These are phyloP conservation scores for Emmonsiellopsis sp. DNA, from an alignment of 2,329 filamentous ascomycete species.

Conservation along the genomic window DNA sequence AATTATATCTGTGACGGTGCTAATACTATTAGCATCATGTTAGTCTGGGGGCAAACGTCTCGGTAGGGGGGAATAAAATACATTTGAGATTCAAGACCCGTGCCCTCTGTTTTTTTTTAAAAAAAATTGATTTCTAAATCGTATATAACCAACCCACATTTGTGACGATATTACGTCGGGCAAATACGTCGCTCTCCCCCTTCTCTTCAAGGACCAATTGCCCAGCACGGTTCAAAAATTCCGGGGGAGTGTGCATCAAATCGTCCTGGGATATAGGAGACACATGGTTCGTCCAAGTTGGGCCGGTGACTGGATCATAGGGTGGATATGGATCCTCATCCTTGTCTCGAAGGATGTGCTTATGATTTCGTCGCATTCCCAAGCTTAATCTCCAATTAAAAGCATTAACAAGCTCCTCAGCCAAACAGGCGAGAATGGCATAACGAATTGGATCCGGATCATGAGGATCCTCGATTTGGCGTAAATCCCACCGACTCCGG, in stretches of 20 bases:
- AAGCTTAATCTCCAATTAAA: constrained; percentile 20
- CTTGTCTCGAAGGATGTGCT: constrained; percentile 12
- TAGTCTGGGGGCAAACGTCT: too few relatives aligned
- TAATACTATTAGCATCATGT: neutral
- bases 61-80: too few relatives aligned
- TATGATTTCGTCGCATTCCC: constrained; percentile 14
- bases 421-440: constrained; percentile 19
- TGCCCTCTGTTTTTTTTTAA: neutral
- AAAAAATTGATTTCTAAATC: constrained; percentile 9
- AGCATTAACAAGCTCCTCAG: constrained; percentile 17
- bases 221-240: constrained; percentile 5
- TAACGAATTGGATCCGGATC: constrained; percentile 21
- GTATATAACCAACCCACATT: constrained; percentile 15
- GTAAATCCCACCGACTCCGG: constrained; percentile 14
- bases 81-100: too few relatives aligned
- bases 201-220: constrained; percentile 12
- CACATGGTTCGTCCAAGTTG: constrained; percentile 15
- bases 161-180: constrained; percentile 14
- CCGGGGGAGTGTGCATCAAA: constrained; percentile 4
- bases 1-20: neutral
- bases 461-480: constrained; percentile 17
- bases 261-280: constrained; percentile 7
- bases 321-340: constrained; percentile 12
- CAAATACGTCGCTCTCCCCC: constrained; percentile 11
- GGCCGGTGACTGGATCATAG: constrained; percentile 10